These are phyloP conservation scores for Chaetomium globosum DNA, from an alignment of 2,329 filamentous ascomycete genomes.

Conservation along the genomic window DNA sequence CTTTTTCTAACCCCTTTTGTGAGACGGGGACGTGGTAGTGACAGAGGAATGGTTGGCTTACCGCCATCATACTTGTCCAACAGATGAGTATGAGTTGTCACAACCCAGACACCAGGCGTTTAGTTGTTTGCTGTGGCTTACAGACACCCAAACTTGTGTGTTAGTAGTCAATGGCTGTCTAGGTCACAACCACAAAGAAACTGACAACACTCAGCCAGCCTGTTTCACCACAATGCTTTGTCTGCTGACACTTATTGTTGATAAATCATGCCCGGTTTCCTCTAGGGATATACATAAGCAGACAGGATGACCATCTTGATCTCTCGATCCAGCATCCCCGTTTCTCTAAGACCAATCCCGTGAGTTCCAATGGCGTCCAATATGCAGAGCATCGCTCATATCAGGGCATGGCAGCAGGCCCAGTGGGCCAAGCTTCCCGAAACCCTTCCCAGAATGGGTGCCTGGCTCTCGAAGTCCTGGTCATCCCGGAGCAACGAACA, in stretches of 20 bases:
- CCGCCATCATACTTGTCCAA: not conserved
- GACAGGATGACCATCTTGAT: not conserved
- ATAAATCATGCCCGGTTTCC: not conserved
- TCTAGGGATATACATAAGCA: not conserved
- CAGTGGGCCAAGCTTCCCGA: not conserved
- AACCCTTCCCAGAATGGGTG: constrained; percentile 8
- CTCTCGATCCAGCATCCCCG: not conserved
- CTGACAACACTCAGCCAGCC: not conserved
- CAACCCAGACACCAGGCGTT: not conserved
- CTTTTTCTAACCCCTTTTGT: not conserved
- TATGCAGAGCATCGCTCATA: not conserved
- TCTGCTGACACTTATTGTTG: not conserved
- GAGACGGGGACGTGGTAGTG: not conserved
- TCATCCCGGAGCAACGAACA: not conserved
- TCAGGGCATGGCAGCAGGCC: not conserved
- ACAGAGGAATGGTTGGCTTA: not conserved
- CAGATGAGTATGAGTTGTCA: not conserved
- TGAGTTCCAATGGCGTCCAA: not conserved
- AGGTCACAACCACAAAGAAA: not conserved
- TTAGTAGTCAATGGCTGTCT: not conserved
- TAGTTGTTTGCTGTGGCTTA: not conserved
- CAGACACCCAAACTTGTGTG: not conserved
- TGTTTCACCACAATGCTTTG: constrained; percentile 8
- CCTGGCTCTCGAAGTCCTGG: constrained; percentile 4
- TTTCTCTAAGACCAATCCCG: not conserved